Evolutionary conservation across 768 basidiomycete genomes (phyloP).

Genomic region (Agrocybe chaxingu): DNA sequence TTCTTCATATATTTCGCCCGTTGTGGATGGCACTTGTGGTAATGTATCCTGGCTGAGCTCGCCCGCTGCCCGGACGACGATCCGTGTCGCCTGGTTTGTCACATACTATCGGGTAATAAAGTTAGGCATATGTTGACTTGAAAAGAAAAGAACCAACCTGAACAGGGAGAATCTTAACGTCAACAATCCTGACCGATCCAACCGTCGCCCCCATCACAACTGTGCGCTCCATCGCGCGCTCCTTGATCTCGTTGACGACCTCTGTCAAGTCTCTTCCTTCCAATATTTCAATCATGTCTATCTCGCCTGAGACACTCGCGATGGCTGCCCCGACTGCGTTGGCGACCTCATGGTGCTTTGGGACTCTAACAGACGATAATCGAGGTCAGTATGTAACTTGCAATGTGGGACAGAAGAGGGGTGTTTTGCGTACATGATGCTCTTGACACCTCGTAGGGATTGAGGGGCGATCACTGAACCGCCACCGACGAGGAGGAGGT

Average conservation of each 20-base stretch:
- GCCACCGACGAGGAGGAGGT: constrained; percentile 63
- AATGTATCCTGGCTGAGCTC: constrained; percentile 29
- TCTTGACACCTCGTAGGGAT: constrained; percentile 46
- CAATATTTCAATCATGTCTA: constrained; percentile 43
- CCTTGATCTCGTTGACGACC: constrained; percentile 30
- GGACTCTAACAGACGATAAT: constrained; percentile 15
- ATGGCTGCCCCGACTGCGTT: constrained; percentile 61
- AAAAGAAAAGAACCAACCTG: constrained; percentile 26
- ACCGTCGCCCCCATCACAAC: constrained; percentile 43
- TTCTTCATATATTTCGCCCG: constrained; percentile 7
- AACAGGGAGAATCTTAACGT: constrained; percentile 53
- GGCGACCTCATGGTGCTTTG: constrained; percentile 44
- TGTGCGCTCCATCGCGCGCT: constrained; percentile 39
- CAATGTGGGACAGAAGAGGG: background rate
- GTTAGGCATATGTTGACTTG: background rate
- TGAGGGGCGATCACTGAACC: constrained; percentile 59
- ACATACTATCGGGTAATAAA: constrained; percentile 31
- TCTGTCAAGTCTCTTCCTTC: constrained; percentile 29
- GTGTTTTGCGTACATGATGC: constrained; percentile 22
- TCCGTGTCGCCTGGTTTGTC: constrained; percentile 44
- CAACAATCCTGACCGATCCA: constrained; percentile 45
- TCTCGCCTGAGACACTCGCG: constrained; percentile 37
- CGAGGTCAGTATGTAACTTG: background rate
- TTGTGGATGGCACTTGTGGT: background rate
- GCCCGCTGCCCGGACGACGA: constrained; percentile 62